Evolutionary conservation across 164 flowering plant species (phyloP), one percentile per base, ranked within the genome.

Genomic region (Dillenia turbinata): DNA sequence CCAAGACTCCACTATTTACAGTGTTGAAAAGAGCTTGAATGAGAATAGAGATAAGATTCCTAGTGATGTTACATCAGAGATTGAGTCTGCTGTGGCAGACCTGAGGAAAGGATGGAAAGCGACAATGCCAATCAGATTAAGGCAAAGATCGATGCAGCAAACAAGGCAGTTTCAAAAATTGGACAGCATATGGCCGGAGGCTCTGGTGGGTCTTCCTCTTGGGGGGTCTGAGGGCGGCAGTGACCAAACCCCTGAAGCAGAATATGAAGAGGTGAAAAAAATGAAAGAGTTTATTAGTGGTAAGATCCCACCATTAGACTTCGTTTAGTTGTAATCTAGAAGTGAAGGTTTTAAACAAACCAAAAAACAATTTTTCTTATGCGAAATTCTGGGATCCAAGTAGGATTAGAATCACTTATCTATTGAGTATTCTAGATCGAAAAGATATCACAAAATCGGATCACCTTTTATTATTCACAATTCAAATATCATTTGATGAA

Each of bases 171-270:
- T 12, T 79, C 83, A 3, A 82, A 82, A 77, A 82, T 79, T 33
- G 86, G 86, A 17, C 73, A 77, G 60, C 79, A 79, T 65, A 73
- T 81, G 79, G 9, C 73, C 2, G 76, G 77, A 2, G 56, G 75
- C 15, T 56, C 76, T 12, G 76, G 73, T 47, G 78, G 74, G 15
- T 44, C 70, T 4, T 63, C 65, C 59, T 19, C 56, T 19, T 19
- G 82, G 68, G 7, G 72, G 75, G 40, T 50, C 83, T 45, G 70
- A 71, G 54, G 83, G 81, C 43, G 74, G 75, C 43, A 73, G 75
- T 40, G 84, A 77, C 5, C 83, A 78, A 62, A 45, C 83, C 26
- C 83, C 83, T 40, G 89, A 85, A 66, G 89, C 89, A 51, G 89
- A 85, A 53, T 82, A 82, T 44, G 79, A 82, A 68, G 86, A 85